Percentiles rank a stretch among this genome's conserved stretches.
phyloP scores from a whole-genome alignment of 345 rosid species.

The Ricinus communis region DNA sequence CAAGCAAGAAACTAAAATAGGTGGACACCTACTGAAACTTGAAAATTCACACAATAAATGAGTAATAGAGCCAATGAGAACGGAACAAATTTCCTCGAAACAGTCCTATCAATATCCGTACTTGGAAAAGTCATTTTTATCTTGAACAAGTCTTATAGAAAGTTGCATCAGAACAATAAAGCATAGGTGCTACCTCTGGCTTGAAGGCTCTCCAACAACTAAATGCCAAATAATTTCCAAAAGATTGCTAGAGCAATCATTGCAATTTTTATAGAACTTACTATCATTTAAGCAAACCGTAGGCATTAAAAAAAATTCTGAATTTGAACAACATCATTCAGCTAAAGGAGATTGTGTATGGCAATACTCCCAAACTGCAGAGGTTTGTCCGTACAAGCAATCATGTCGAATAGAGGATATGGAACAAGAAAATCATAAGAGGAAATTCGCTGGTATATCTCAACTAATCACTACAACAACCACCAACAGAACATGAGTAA shows the following conservation, averaged over 20 bases:
- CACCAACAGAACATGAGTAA: too few relatives aligned
- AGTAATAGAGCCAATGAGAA: background rate
- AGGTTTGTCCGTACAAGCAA: too few relatives aligned
- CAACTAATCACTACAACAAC: too few relatives aligned
- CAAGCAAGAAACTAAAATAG: background rate
- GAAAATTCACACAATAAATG: background rate
- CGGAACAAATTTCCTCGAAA: background rate
- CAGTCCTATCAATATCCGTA: background rate
- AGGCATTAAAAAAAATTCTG: background rate
- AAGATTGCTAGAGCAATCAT: background rate
- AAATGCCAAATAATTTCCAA: background rate
- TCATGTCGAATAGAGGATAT: too few relatives aligned
- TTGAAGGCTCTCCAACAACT: conserved; percentile 1
- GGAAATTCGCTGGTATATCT: too few relatives aligned
- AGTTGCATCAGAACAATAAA: background rate
- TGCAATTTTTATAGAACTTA: background rate
- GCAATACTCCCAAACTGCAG: too few relatives aligned
- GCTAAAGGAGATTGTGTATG: too few relatives aligned
- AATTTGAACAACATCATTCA: background rate
- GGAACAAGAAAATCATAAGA: too few relatives aligned
- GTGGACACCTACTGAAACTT: background rate
- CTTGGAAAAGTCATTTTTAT: background rate
- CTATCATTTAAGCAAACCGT: background rate
- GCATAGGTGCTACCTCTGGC: background rate
- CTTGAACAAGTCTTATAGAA: background rate